Evolutionary conservation across 352 stramenopile genomes (phyloP), one percentile per base, ranked within the genome.

Genomic region (Phytopythium helicoides): DNA sequence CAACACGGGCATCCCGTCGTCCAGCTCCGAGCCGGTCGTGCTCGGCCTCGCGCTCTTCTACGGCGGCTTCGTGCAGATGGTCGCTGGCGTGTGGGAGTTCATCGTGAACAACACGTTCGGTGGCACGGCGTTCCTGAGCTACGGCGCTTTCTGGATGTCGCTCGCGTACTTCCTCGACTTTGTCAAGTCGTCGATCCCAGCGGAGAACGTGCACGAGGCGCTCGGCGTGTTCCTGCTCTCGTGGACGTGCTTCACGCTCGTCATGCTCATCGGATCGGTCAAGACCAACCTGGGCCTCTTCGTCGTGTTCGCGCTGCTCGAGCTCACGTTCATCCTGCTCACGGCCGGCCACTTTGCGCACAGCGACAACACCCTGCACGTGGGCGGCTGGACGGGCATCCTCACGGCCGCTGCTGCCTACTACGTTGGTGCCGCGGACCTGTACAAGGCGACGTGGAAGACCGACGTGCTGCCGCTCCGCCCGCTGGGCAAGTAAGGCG

Each of bases 391-490:
- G 41, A 11, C 1, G 5, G 41, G 41, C 41, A 47, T 47, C 41
- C 22, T 35, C 22, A 47, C 41, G 21, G 41, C 41, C 22, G 9
- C 19, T 12, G 41, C 22, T 22, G 41, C 41, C 11, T 47, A 47
- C 41, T 47, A 47, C 41, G 41, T 47, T 6, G 41, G 41, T 14
- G 41, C 41, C 41, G 41, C 41, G 8, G 22, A 47, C 11, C 41
- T 47, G 41, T 47, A 47, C 23, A 47, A 47, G 41, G 41, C 41
- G 8, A 47, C 41, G 41, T 47, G 41, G 41, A 47, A 47, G 41
- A 28, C 21, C 22, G 41, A 47, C 41, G 15, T 47, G 41, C 41
- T 47, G 21, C 40, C 40, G 21, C 6, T 47, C 14, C 14, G 40
- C 22, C 40, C 40, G 10, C n/a, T 34, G 7, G n/a, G 22, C 40